Evolutionary conservation across 1,139 yeast genomes (phyloP), one percentile per base, ranked within the genome.

Genomic region (Zhuliangozyma parablackwelliae): DNA sequence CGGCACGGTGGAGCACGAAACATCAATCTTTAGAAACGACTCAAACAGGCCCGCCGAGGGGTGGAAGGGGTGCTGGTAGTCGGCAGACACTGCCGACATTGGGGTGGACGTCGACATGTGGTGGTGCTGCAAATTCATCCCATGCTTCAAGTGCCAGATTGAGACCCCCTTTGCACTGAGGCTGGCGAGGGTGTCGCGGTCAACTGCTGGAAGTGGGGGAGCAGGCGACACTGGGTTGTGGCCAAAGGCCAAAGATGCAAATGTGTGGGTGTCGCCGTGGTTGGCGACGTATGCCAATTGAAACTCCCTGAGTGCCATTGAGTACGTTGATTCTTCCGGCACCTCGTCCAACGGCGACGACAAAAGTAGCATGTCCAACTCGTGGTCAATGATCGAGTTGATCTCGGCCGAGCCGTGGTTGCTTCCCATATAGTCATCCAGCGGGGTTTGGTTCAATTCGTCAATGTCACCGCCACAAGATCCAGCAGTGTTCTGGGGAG

Each of bases 21-120:
- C 59, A 11, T 55, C 44, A 3, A 65, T 34, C 34, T 56, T 53
- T 54, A 65, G 49, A 34, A 45, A 58, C 1, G 72, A 60, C 28
- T 58, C 59, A 31, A 63, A 56, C 7, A 44, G 41, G 3, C 68
- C 68, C 31, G 45, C 51, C 10, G 49, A 43, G 13, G 57, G 41
- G 39, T 55, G 56, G 25, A 61, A 46, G 1, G 54, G 44, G 21
- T 28, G 33, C 20, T 34, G 34, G 27, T 25, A 28, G 11, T 30
- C 27, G 12, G 47, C 35, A 12, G 48, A 40, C 26, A 40, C 28
- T 12, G 53, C 36, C 12, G 51, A 44, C 34, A 39, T 32, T 11
- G 51, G 50, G 5, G 51, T 47, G 2, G 51, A 47, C 3, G 47
- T 42, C 3, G 34, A 26, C 20, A 41, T 25, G 10, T 32, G 37